phyloP scores from a whole-genome alignment of 1,284 basidiomycete species.

The Ganoderma lingzhi region DNA sequence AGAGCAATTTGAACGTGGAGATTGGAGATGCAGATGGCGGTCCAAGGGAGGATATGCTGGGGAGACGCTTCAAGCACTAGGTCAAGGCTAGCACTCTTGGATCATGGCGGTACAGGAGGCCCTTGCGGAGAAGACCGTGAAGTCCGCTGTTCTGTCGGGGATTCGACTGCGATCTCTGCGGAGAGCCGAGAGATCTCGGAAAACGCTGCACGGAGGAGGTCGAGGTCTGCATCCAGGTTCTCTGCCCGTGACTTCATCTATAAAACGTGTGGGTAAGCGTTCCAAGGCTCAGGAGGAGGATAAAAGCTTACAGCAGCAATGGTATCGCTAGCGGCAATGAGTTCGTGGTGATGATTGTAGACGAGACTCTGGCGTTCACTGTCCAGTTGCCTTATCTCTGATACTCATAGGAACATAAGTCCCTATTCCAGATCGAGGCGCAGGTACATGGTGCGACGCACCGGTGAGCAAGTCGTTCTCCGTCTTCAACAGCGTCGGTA shows the following conservation, averaged over 20 bases:
- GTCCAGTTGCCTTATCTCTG: constrained; percentile 88
- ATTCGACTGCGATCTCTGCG: constrained; percentile 62
- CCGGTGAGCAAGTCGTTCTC: constrained; percentile 83
- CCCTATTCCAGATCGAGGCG: no score
- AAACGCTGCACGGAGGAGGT: constrained; percentile 80
- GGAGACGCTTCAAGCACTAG: background rate
- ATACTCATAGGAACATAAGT: constrained; percentile 3
- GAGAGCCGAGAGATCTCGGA: constrained; percentile 85
- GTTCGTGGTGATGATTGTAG: constrained; percentile 94
- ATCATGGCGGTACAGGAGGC: background rate
- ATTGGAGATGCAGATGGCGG: background rate
- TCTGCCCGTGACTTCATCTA: constrained; percentile 90
- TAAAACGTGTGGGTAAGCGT: constrained; percentile 7
- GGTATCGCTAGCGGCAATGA: constrained; percentile 92
- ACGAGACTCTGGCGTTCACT: constrained; percentile 91
- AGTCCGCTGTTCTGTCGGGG: constrained; percentile 13
- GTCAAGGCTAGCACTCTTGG: background rate
- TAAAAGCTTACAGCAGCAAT: constrained; percentile 76
- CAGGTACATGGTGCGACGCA: constrained; percentile 35
- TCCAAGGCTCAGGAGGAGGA: background rate
- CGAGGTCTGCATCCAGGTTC: constrained; percentile 83
- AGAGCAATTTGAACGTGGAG: background rate
- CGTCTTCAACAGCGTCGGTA: constrained; percentile 74
- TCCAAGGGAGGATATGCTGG: background rate
- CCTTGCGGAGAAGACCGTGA: constrained; percentile 2